Base-by-base conservation (phyloP, 768 basidiomycete genomes). In the Auricularia heimuer region DNA sequence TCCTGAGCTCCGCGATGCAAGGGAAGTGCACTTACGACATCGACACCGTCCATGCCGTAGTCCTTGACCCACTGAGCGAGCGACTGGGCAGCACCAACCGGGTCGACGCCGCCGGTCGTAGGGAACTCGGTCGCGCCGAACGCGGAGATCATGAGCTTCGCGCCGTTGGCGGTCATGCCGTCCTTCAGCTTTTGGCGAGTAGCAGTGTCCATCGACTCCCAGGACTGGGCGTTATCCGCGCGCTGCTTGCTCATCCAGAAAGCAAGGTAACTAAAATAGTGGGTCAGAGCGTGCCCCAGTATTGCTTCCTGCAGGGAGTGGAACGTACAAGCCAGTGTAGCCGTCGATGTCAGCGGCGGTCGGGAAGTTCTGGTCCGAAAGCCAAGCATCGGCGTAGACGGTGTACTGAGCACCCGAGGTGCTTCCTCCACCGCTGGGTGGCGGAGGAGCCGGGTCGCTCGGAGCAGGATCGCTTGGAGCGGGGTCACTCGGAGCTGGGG, bases 131-230 rank as follows among this genome's bases (percentile, higher is more conserved):
- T 77, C 1, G 75, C 70, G 18, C 76, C 76, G 65, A 75, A 75
- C 3, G 75, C 76, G 51, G 76, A 75, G 14, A 77, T 74, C 75
- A 77, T 75, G 21, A 77, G 65, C 3, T 73, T 70, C 63, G 75
- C 73, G 42, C 73, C 73, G 37, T 73, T 73, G 3, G 70, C 68
- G 54, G 74, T 72, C 63, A 60, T 14, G 14, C 24, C 56, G 29
- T 24, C 12, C 56, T 60, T 60, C 16, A 60, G 56, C 29, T 60
- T 60, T 7, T 60, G 11, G 56, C 56, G 56, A 6, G 56, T 33
- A 8, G 56, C 56, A 11, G 56, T 33, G 29, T 29, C 24, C 56
- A 60, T 60, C 4, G 24, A 35, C 29, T 29, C 34, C 56, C 56
- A 60, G 2, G 24, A 29, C 29, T 33, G 56, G 24, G 56, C 56